Conservation (phyloP, 2,329 filamentous ascomycete genomes). For the Colletotrichum tropicale region DNA sequence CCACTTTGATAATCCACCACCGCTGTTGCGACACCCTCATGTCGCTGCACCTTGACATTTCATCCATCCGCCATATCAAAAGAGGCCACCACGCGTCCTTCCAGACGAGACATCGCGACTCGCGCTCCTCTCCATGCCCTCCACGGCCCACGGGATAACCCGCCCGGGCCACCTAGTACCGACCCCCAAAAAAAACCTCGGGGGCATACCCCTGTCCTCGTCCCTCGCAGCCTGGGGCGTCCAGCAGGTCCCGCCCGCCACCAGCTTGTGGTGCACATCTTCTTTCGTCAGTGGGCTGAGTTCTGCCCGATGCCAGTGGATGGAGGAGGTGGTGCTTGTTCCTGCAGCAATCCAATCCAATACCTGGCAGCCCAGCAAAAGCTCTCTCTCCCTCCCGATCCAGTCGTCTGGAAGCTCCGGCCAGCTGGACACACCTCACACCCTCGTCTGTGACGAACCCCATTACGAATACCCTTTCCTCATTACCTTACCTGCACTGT, state of each 20-base stretch:
- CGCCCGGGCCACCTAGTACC: slow-evolving; percentile 10
- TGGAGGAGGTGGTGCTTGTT: background rate
- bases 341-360: background rate
- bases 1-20: background rate
- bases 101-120: slow-evolving; percentile 8
- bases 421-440: slow-evolving; percentile 9
- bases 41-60: background rate
- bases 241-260: slow-evolving; percentile 4
- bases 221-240: background rate
- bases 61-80: background rate
- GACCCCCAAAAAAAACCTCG: slow-evolving; percentile 8
- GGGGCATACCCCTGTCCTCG: slow-evolving; percentile 14
- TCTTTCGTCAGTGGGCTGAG: slow-evolving; percentile 15
- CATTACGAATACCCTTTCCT: slow-evolving; percentile 7
- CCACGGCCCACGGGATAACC: slow-evolving; percentile 17
- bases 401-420: slow-evolving; percentile 12
- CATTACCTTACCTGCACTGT: background rate
- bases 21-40: background rate
- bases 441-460: slow-evolving; percentile 17
- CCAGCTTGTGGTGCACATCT: background rate
- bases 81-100: background rate
- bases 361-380: background rate
- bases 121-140: slow-evolving; percentile 6
- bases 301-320: background rate
- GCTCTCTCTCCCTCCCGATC: slow-evolving; percentile 2